These are phyloP conservation scores for Pythium monospermum DNA, from an alignment of 352 stramenopile genomes.

Conservation along the genomic window DNA sequence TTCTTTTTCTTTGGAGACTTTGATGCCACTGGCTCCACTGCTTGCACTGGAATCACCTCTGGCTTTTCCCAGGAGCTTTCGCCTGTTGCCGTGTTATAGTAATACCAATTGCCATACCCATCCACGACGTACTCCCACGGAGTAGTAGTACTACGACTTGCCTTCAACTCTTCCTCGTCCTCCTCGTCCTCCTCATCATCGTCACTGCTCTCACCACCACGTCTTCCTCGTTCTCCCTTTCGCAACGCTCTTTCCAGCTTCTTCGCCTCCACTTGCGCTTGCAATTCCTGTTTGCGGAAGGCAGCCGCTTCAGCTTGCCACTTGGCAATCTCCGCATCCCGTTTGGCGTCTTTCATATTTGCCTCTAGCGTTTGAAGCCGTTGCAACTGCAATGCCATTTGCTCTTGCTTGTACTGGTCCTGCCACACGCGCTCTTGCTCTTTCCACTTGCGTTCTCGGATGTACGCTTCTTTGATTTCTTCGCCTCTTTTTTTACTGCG, in stretches of 20 bases:
- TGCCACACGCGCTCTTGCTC: slow-evolving; percentile 42
- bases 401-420: slow-evolving; percentile 52
- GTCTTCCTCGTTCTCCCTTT: not conserved
- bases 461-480: slow-evolving; percentile 49
- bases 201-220: slow-evolving; percentile 3
- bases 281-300: slow-evolving; percentile 37
- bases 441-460: slow-evolving; percentile 55
- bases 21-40: no score
- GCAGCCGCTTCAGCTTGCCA: slow-evolving; percentile 42
- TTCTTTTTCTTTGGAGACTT: not conserved
- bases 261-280: slow-evolving; percentile 29
- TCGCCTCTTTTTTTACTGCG: slow-evolving; percentile 30
- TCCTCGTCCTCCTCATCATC: slow-evolving; percentile 5
- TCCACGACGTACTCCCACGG: slow-evolving; percentile 35
- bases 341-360: slow-evolving; percentile 51
- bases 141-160: no score
- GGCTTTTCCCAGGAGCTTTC: slow-evolving; percentile 55
- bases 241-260: slow-evolving; percentile 12
- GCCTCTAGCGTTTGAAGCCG: slow-evolving; percentile 37
- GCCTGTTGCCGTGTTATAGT: slow-evolving; percentile 46
- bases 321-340: slow-evolving; percentile 51
- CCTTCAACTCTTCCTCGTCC: not conserved
- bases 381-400: slow-evolving; percentile 52
- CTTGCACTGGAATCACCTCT: not conserved
- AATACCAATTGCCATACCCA: slow-evolving; percentile 56